A percentile compares a stretch with the other conserved stretches of the same genome.
Conservation (phyloP, 176 grass and related monocot species). For the Cenchrus purpureus region DNA sequence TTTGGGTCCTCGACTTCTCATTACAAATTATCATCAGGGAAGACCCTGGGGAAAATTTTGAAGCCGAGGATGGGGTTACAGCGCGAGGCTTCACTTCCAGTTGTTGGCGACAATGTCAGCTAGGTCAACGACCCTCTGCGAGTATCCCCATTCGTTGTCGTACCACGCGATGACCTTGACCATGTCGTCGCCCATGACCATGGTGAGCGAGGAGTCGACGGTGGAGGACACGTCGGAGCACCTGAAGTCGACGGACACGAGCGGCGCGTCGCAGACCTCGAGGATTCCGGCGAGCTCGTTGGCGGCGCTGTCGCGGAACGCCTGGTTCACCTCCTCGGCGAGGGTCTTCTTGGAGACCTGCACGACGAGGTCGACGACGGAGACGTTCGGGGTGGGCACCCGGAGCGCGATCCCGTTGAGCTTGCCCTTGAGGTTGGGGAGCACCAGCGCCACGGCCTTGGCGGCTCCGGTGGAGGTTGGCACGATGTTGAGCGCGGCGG, state of each 20-base stretch:
- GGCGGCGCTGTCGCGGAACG: slow-evolving; percentile 64
- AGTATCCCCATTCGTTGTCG: slow-evolving; percentile 92
- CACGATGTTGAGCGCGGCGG: slow-evolving; percentile 90
- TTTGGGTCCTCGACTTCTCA: slow-evolving; percentile 43
- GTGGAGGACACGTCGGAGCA: slow-evolving; percentile 71
- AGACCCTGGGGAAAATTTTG: slow-evolving; percentile 46
- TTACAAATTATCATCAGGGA: slow-evolving; percentile 46
- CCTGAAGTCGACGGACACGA: slow-evolving; percentile 85
- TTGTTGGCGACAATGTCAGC: slow-evolving; percentile 59
- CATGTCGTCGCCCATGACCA: slow-evolving; percentile 80
- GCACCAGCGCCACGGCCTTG: slow-evolving; percentile 84
- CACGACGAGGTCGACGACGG: slow-evolving; percentile 84
- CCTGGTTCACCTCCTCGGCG: slow-evolving; percentile 83
- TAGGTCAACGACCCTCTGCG: slow-evolving; percentile 76
- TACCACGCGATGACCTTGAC: slow-evolving; percentile 85
- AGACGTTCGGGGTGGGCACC: slow-evolving; percentile 81
- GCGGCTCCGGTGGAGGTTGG: slow-evolving; percentile 86
- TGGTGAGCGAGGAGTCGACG: slow-evolving; percentile 69
- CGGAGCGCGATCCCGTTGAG: slow-evolving; percentile 90
- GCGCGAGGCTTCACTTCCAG: slow-evolving; percentile 65
- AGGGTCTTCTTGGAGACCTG: slow-evolving; percentile 80
- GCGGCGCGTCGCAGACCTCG: slow-evolving; percentile 72
- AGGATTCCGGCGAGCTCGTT: slow-evolving; percentile 73
- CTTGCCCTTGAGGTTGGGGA: slow-evolving; percentile 87
- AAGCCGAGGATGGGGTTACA: slow-evolving; percentile 28